Evolutionary conservation across 23 red algal genomes (phyloP).

Genomic region (Agarophyton chilense): DNA sequence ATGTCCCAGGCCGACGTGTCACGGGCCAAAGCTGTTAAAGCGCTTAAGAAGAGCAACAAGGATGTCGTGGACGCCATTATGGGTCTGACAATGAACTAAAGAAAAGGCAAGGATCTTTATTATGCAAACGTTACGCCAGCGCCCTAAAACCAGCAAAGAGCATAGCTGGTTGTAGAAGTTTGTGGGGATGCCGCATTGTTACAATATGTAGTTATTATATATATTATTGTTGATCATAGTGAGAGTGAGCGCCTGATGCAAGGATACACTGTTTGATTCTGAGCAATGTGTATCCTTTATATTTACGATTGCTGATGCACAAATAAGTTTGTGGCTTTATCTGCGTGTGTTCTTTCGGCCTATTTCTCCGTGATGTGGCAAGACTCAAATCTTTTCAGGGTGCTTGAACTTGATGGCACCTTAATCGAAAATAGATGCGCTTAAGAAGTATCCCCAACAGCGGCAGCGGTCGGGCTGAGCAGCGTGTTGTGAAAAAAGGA

Average conservation of each 20-base stretch:
- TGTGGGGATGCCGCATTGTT: conserved; percentile 3
- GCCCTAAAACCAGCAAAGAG: neutral
- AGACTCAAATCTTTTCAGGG: neutral
- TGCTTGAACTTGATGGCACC: neutral
- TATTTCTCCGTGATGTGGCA: neutral
- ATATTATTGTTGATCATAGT: neutral
- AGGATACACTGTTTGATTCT: neutral
- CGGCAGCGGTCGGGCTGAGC: neutral
- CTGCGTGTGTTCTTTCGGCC: neutral
- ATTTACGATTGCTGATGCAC: conserved; percentile 12
- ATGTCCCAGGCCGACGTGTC: conserved; percentile 94
- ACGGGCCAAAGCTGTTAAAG: conserved; percentile 95
- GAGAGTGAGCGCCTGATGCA: neutral
- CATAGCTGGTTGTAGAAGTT: neutral
- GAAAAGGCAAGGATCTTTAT: neutral
- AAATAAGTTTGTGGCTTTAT: neutral
- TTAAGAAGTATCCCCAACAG: too few species aligned
- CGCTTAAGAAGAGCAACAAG: conserved; percentile 92
- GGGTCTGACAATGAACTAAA: conserved; percentile 88
- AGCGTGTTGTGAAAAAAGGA: neutral
- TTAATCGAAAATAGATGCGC: neutral
- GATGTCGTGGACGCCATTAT: conserved; percentile 99
- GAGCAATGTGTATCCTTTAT: conserved; percentile 5
- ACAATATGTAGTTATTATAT: neutral
- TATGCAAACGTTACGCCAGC: neutral